Conservation (phyloP, 352 stramenopile genomes). For the Pythium grandisporangium region DNA sequence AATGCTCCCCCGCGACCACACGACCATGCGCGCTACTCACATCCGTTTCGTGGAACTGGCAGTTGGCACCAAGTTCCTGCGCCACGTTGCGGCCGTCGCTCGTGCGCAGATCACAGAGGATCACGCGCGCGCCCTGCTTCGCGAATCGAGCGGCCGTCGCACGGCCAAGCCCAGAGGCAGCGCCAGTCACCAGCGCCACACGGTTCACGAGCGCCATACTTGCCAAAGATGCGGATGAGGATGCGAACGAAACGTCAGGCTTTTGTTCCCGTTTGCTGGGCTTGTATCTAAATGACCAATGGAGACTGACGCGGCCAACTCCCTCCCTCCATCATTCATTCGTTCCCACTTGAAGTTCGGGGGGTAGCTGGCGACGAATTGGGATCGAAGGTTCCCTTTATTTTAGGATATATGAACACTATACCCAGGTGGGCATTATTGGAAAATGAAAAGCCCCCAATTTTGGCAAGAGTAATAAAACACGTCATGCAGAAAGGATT, state of each 20-base stretch:
- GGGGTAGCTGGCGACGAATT: too few species aligned
- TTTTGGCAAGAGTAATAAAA: too few species aligned
- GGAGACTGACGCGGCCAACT: too few species aligned
- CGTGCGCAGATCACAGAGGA: conserved; percentile 89
- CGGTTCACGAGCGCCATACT: conserved; percentile 50
- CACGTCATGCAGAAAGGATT: too few species aligned
- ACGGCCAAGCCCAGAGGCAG: conserved; percentile 89
- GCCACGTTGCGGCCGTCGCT: conserved; percentile 76
- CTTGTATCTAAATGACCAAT: too few species aligned
- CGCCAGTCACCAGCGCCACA: conserved; percentile 89
- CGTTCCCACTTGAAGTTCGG: conserved; percentile 14
- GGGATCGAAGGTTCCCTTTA: too few species aligned
- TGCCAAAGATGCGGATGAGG: neutral
- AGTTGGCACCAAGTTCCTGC: conserved; percentile 62
- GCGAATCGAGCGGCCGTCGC: conserved; percentile 89
- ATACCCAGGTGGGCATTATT: too few species aligned
- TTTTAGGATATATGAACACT: too few species aligned
- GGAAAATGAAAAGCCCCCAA: too few species aligned
- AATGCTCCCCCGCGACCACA: too few species aligned
- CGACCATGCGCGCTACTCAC: conserved; percentile 29
- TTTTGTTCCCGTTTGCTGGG: too few species aligned
- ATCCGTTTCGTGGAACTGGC: conserved; percentile 75
- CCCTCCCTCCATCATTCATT: neutral
- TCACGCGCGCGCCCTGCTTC: conserved; percentile 82
- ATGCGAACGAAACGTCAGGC: neutral